Base-by-base conservation (phyloP, 2,329 filamentous ascomycete genomes). In the Camillea tinctor region DNA sequence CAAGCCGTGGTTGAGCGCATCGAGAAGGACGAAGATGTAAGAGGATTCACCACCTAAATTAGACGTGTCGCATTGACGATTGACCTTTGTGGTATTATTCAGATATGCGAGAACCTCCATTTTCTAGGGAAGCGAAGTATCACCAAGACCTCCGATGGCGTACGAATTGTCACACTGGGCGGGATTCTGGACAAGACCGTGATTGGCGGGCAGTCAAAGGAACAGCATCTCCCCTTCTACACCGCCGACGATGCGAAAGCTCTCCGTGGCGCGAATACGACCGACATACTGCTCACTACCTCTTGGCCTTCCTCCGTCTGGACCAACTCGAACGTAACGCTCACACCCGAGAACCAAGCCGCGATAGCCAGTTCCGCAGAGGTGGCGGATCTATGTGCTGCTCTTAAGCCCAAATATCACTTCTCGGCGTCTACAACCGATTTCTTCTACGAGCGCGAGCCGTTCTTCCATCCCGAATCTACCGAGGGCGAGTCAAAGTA, bases 381-480 rank as follows among this genome's bases (percentile, higher is more conserved):
- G 58, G 80, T 98, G 50, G 87, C 93, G 5, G 90, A 96, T 61
- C 81, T 99, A 11, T 94, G 90, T 69, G 82, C 88, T 2, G 77
- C 86, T 0, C 76, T 99, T 20, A 95, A 93, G 73, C 95, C 95
- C n/a, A 88, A 91, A 24, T 99, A 99, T 71, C 93, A 98, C 74
- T 88, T 98, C 70, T 87, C 91, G 1, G 81, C 85, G 3, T 91
- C 91, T 0, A 82, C 86, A 1, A 74, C 73, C 8, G 76, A 81
- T 6, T 88, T 88, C 68, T 94, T 91, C 76, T 98, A 89, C 73
- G 94, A 99, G 77, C 88, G 95, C 58, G 95, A 98, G 75, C 92
- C 94, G 0, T 99, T 97, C 78, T 88, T 95, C 70, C 89, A 96
- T 72, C 81, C 84, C 1, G 56, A 66, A 1, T 66, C 76, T 44